Evolutionary conservation across 805 yeast genomes (phyloP).

Genomic region (Millerago galiae): DNA sequence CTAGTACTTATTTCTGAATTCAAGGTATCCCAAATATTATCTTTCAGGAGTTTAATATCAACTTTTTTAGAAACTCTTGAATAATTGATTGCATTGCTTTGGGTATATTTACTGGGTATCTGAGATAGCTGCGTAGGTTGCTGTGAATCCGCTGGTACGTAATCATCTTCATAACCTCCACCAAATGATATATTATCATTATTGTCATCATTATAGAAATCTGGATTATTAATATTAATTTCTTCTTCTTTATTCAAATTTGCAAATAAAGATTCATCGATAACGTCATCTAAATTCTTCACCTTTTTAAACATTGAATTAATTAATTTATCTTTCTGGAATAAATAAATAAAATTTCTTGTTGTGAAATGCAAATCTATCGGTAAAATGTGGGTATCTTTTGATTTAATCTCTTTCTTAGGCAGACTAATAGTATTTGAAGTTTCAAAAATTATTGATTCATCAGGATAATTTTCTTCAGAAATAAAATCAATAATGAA

Average conservation of each 20-base stretch:
- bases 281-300: slow-evolving; percentile 24
- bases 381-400: slow-evolving; percentile 51
- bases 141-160: slow-evolving; percentile 24
- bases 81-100: slow-evolving; percentile 39
- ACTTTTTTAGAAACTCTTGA: slow-evolving; percentile 75
- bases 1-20: slow-evolving; percentile 17
- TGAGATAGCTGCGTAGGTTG: slow-evolving; percentile 18
- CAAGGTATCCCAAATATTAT: slow-evolving; percentile 67
- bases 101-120: slow-evolving; percentile 17
- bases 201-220: slow-evolving; percentile 31
- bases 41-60: slow-evolving; percentile 69
- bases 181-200: slow-evolving; percentile 17
- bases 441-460: slow-evolving; percentile 34
- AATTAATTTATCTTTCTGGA: slow-evolving; percentile 54
- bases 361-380: slow-evolving; percentile 72
- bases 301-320: slow-evolving; percentile 29
- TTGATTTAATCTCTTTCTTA: slow-evolving; percentile 34
- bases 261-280: slow-evolving; percentile 72
- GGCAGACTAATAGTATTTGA: slow-evolving; percentile 30
- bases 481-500: slow-evolving; percentile 38
- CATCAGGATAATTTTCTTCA: slow-evolving; percentile 23
- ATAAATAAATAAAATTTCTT: slow-evolving; percentile 56
- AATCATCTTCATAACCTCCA: slow-evolving; percentile 25
- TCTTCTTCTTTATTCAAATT: slow-evolving; percentile 32
- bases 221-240: slow-evolving; percentile 27